These are phyloP conservation scores for Dictyostelium brefeldianum DNA, from an alignment of 78 protist species.

Conservation along the genomic window DNA sequence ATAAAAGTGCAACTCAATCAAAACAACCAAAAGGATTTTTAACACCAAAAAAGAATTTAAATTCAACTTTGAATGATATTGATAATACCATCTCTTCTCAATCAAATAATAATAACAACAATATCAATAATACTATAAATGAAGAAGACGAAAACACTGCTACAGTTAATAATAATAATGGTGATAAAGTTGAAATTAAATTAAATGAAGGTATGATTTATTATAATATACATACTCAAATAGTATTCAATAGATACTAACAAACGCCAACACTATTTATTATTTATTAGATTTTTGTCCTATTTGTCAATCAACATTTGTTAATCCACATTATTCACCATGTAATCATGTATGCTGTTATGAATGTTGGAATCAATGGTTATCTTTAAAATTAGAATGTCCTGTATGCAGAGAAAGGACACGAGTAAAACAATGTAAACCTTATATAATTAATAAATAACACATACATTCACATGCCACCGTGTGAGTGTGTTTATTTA, in stretches of 20 bases:
- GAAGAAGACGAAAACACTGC: neutral
- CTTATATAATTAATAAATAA: neutral
- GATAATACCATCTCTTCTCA: neutral
- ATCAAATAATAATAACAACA: neutral
- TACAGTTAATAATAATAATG: neutral
- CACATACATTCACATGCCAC: too few relatives aligned
- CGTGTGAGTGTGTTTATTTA: too few relatives aligned
- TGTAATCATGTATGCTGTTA: conserved; percentile 64
- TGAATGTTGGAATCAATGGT: conserved; percentile 74
- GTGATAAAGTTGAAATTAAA: too few relatives aligned
- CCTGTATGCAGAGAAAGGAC: conserved; percentile 73
- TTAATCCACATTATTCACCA: conserved; percentile 32
- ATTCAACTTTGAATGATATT: neutral
- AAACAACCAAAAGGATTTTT: conserved; percentile 29
- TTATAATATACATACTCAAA: too few relatives aligned
- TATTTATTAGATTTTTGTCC: conserved; percentile 40
- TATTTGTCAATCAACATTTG: conserved; percentile 39
- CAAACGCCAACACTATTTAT: too few relatives aligned
- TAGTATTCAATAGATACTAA: too few relatives aligned
- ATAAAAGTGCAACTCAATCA: neutral
- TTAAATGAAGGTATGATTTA: too few relatives aligned
- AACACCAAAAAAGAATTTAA: conserved; percentile 13
- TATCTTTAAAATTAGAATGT: conserved; percentile 68
- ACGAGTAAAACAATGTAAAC: conserved; percentile 56
- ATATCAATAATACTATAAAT: neutral